phyloP scores from a whole-genome alignment of 2,329 filamentous ascomycete species.

The Periconia digitata region DNA sequence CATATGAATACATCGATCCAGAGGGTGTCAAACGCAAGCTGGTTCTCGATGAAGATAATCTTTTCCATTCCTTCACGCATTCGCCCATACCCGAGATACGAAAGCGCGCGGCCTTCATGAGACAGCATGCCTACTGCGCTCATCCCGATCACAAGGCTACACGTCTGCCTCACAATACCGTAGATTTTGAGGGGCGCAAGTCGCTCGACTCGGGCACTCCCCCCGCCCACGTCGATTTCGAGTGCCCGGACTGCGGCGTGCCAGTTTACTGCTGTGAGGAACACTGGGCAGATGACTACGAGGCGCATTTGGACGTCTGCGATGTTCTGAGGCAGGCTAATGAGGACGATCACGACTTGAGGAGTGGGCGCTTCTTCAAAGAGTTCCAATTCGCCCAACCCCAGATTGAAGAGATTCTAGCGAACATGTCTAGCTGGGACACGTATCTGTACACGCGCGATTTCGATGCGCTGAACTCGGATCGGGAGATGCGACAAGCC shows the following conservation, averaged over 20 bases:
- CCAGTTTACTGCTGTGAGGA: slow-evolving; percentile 92
- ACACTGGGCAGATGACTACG: slow-evolving; percentile 96
- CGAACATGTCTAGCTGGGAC: slow-evolving; percentile 99
- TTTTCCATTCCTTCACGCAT: slow-evolving; percentile 89
- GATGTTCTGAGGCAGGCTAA: slow-evolving; percentile 91
- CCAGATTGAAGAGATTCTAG: slow-evolving; percentile 87
- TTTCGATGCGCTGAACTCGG: slow-evolving; percentile 87
- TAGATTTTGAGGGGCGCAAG: slow-evolving; percentile 65
- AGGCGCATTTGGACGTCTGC: slow-evolving; percentile 88
- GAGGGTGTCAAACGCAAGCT: slow-evolving; percentile 35
- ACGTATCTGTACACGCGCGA: slow-evolving; percentile 92
- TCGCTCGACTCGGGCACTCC: slow-evolving; percentile 58
- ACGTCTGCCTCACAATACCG: slow-evolving; percentile 64
- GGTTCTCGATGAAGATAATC: slow-evolving; percentile 70
- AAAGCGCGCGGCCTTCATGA: slow-evolving; percentile 84
- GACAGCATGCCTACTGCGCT: slow-evolving; percentile 89
- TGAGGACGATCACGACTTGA: slow-evolving; percentile 94
- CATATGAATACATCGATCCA: slow-evolving; percentile 38
- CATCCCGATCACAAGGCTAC: slow-evolving; percentile 84
- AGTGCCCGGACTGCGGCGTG: slow-evolving; percentile 94
- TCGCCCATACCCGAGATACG: slow-evolving; percentile 90
- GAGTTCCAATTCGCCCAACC: slow-evolving; percentile 90
- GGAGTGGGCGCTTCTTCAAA: slow-evolving; percentile 86
- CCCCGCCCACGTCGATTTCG: slow-evolving; percentile 84
- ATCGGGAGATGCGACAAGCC: slow-evolving; percentile 87